phyloP scores from a whole-genome alignment of 768 basidiomycete genomes.

The Mrakia blollopis region DNA sequence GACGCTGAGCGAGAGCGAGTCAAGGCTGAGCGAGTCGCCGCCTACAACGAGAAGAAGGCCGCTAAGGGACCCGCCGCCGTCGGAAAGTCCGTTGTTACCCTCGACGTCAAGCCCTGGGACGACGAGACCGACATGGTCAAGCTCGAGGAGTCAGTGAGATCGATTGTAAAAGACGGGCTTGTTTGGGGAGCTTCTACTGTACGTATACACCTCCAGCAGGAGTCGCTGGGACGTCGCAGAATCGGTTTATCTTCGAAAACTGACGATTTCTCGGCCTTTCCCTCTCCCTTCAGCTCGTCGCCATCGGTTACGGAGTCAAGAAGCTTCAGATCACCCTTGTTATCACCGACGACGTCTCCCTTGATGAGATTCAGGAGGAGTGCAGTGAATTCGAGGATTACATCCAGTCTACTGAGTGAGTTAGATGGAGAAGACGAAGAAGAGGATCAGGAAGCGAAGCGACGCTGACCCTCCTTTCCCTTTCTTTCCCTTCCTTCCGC shows the following conservation, averaged over 20 bases:
- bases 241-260: too few species aligned
- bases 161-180: slow-evolving; percentile 81
- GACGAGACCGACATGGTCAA: slow-evolving; percentile 77
- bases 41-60: slow-evolving; percentile 87
- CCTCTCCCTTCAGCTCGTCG: slow-evolving; percentile 47
- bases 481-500: neutral
- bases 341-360: slow-evolving; percentile 45
- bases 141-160: slow-evolving; percentile 75
- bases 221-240: neutral
- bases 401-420: neutral
- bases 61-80: slow-evolving; percentile 44
- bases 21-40: slow-evolving; percentile 88
- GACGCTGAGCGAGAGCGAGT: slow-evolving; percentile 78
- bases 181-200: slow-evolving; percentile 94
- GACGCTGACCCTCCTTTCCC: neutral
- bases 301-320: slow-evolving; percentile 85
- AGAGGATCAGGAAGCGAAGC: too few species aligned
- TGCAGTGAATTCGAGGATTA: slow-evolving; percentile 71
- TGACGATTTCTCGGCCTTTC: neutral
- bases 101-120: slow-evolving; percentile 81
- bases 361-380: slow-evolving; percentile 89
- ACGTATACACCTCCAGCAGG: neutral
- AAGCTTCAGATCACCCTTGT: slow-evolving; percentile 74
- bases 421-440: neutral
- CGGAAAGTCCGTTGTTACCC: slow-evolving; percentile 85